Percentiles rank a stretch among this genome's conserved stretches.
phyloP scores from a whole-genome alignment of 1,284 basidiomycete genomes.

The Ceratorhiza oryzae-sativae region DNA sequence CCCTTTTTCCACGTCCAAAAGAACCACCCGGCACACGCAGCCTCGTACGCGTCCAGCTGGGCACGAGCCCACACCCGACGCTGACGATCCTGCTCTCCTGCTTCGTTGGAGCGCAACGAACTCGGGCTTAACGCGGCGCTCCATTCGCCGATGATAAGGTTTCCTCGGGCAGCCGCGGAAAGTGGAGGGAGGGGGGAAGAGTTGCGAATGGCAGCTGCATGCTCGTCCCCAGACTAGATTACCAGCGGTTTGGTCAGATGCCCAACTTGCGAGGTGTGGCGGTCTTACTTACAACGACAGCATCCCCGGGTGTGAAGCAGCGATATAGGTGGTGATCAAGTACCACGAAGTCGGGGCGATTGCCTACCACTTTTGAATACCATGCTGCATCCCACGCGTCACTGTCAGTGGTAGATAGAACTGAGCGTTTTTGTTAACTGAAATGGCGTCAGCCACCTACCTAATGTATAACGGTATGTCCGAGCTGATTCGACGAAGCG shows the following conservation, averaged over 20 bases:
- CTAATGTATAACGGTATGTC: conserved; percentile 72
- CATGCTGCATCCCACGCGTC: conserved; percentile 80
- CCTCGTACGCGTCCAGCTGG: conserved; percentile 74
- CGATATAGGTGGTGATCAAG: conserved; percentile 89
- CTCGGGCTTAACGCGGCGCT: conserved; percentile 77
- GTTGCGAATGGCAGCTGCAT: conserved; percentile 59
- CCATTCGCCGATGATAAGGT: conserved; percentile 85
- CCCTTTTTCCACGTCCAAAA: conserved; percentile 92
- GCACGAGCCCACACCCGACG: conserved; percentile 65
- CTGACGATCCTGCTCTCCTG: conserved; percentile 57
- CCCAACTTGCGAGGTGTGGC: background rate
- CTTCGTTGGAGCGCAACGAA: conserved; percentile 60
- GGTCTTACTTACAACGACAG: conserved; percentile 42
- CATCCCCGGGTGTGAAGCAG: conserved; percentile 76
- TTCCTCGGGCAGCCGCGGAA: conserved; percentile 60
- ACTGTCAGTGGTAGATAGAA: conserved; percentile 43
- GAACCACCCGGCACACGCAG: conserved; percentile 76
- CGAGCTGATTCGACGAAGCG: conserved; percentile 63
- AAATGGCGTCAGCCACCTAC: background rate
- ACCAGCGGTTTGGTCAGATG: conserved; percentile 44
- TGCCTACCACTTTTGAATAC: conserved; percentile 66
- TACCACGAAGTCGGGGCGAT: conserved; percentile 59
- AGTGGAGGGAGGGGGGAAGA: conserved; percentile 56
- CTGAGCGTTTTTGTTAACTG: background rate
- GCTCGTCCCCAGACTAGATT: conserved; percentile 61